Conservation (phyloP, 352 stramenopile species). For the Blastocystis sp. region DNA sequence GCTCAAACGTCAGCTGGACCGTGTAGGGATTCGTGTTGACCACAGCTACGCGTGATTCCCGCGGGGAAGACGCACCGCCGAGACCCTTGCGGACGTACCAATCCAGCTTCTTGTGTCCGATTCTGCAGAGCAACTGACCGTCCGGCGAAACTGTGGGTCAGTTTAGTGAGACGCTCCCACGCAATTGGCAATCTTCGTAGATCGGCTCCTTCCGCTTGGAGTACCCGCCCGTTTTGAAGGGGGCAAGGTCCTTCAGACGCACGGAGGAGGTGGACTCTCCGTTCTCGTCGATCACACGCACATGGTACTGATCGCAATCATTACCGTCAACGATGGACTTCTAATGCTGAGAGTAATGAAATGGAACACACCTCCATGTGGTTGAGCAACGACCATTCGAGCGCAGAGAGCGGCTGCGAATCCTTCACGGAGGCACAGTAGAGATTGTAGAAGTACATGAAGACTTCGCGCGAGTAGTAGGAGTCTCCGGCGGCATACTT, state of each 20-base stretch:
- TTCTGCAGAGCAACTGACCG: conserved; percentile 46
- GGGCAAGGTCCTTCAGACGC: not conserved
- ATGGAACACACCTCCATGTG: not conserved
- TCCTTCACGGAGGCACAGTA: not conserved
- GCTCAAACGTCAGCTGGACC: conserved; percentile 28
- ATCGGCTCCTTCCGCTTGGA: conserved; percentile 42
- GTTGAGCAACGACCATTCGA: conserved; percentile 20
- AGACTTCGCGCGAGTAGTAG: conserved; percentile 57
- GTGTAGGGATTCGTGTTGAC: conserved; percentile 29
- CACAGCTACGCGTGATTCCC: conserved; percentile 15
- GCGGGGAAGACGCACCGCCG: not conserved
- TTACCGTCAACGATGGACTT: not conserved
- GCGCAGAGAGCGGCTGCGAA: not conserved
- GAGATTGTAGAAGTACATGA: conserved; percentile 41
- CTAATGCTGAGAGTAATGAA: not conserved
- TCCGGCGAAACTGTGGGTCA: conserved; percentile 30
- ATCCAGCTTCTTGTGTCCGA: conserved; percentile 46
- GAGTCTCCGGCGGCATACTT: conserved; percentile 39
- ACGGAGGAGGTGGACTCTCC: not conserved
- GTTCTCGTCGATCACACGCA: conserved; percentile 48
- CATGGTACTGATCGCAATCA: not conserved
- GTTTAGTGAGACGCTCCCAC: not conserved
- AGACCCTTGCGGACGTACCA: conserved; percentile 57
- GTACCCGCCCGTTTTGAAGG: conserved; percentile 21
- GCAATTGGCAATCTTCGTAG: conserved; percentile 49